Evolutionary conservation across 768 basidiomycete species (phyloP).

Genomic region (Gelatoporia subvermispora): DNA sequence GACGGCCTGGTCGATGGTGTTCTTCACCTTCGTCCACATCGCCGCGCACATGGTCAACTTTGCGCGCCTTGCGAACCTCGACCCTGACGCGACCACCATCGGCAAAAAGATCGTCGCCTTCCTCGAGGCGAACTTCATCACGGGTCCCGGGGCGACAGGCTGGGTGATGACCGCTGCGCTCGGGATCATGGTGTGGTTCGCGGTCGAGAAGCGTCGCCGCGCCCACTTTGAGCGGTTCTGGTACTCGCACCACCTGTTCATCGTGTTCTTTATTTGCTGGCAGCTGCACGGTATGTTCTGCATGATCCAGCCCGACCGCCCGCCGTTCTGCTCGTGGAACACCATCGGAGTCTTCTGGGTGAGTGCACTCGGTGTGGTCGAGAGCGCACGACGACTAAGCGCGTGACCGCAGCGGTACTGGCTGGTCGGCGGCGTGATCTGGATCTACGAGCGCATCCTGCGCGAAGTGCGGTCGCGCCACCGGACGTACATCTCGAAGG

Average conservation of each 20-base stretch:
- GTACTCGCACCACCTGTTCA: slow-evolving; percentile 86
- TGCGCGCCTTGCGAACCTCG: slow-evolving; percentile 53
- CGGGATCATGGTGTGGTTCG: slow-evolving; percentile 79
- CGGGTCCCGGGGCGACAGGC: slow-evolving; percentile 78
- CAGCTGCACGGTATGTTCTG: slow-evolving; percentile 97
- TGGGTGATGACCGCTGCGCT: slow-evolving; percentile 83
- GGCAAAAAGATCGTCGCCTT: slow-evolving; percentile 63
- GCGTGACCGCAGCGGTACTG: slow-evolving; percentile 65
- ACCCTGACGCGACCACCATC: slow-evolving; percentile 47
- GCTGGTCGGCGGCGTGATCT: slow-evolving; percentile 82
- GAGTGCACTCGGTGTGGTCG: slow-evolving; percentile 18
- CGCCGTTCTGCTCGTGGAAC: slow-evolving; percentile 83
- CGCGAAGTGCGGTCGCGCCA: slow-evolving; percentile 91
- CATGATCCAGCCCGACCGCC: slow-evolving; percentile 89
- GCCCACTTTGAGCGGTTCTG: slow-evolving; percentile 86
- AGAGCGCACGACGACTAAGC: slow-evolving; percentile 3
- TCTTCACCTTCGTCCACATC: slow-evolving; percentile 72
- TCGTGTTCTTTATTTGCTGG: slow-evolving; percentile 91
- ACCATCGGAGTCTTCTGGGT: slow-evolving; percentile 95
- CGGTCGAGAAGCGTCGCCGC: slow-evolving; percentile 73
- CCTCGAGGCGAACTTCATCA: slow-evolving; percentile 72
- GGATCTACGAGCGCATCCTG: slow-evolving; percentile 82
- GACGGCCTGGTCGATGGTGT: slow-evolving; percentile 86
- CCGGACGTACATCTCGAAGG: slow-evolving; percentile 88
- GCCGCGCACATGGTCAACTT: slow-evolving; percentile 87